Evolutionary conservation across 306 rosid species (phyloP).

Genomic region (Ziziphus jujuba): DNA sequence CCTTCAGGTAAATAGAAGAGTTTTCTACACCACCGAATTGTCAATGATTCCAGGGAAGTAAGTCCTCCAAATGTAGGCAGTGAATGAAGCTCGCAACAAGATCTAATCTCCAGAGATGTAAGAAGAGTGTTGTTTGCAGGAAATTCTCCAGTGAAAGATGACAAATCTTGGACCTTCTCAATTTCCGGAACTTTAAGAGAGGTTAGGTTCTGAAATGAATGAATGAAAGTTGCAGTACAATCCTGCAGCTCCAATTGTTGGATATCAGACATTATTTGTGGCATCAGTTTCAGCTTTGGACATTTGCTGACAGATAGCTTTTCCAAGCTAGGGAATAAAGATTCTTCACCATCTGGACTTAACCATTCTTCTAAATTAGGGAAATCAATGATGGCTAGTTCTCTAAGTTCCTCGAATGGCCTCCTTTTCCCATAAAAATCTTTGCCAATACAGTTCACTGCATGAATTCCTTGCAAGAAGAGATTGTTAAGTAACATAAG

Average conservation of each 20-base stretch:
- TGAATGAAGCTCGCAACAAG: background rate
- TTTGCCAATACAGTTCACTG: background rate
- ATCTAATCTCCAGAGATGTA: conserved; percentile 5
- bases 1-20: conserved; percentile 1
- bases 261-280: background rate
- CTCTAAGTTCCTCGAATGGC: conserved; percentile 1
- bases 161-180: background rate
- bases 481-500: background rate
- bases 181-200: background rate
- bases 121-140: background rate
- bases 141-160: background rate
- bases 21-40: conserved; percentile 7
- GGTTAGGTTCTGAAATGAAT: background rate
- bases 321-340: conserved; percentile 6
- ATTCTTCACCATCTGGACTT: background rate
- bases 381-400: conserved; percentile 4
- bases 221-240: background rate
- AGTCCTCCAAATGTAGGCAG: conserved; percentile 1
- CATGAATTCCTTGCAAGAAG: background rate
- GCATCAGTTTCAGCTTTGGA: background rate
- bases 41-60: conserved; percentile 10
- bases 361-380: conserved; percentile 7
- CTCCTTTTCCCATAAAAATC: conserved; percentile 2
- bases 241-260: conserved; percentile 7
- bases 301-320: conserved; percentile 4